Evolutionary conservation across 108 stramenopile species (phyloP), one percentile per base, ranked within the genome.

Genomic region (Cyclotella sp.): DNA sequence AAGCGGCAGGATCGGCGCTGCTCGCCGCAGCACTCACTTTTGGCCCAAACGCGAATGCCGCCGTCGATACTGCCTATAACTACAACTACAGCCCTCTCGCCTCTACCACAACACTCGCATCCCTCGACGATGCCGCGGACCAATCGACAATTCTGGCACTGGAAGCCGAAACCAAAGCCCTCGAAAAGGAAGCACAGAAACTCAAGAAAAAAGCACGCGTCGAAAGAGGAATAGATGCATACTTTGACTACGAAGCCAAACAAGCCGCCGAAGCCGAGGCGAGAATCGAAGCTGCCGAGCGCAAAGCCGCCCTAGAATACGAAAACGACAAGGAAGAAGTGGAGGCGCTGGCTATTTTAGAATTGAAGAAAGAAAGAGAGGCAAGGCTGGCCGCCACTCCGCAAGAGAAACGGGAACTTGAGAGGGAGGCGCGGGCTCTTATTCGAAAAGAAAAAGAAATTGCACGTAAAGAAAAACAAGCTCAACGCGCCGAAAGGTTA

Each of bases 161-260:
- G 9, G 78, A 83, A 63, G 26, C 75, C 59, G 85, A 86, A 60
- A 79, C 78, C 18, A 72, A 72, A 12, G 75, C 44, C n/a, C 74
- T 59, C 55, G 83, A 83, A 53, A 76, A 80, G 44, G 70, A 72
- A 72, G 74, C 79, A 3, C 51, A 55, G 16, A 27, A 19, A 28
- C 78, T 83, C 27, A 70, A 44, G 15, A 76, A 68, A 57, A 75
- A 76, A 30, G 85, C 78, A 0, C 60, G 64, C 14, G 19, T 81
- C 9, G 85, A 86, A 81, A 73, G 58, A 26, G 55, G 54, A 2
- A 68, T 78, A 9, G 78, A 84, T 26, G 71, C 71, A 21, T 86
- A 81, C 55, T 86, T 83, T 44, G 83, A 86, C 42, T 86, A 86
- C 51, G 85, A 86, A 26, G 85, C 83, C 21, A 81, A 79, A 49